Conservation (phyloP, 2,329 filamentous ascomycete species). For the Aspergillus sp. region DNA sequence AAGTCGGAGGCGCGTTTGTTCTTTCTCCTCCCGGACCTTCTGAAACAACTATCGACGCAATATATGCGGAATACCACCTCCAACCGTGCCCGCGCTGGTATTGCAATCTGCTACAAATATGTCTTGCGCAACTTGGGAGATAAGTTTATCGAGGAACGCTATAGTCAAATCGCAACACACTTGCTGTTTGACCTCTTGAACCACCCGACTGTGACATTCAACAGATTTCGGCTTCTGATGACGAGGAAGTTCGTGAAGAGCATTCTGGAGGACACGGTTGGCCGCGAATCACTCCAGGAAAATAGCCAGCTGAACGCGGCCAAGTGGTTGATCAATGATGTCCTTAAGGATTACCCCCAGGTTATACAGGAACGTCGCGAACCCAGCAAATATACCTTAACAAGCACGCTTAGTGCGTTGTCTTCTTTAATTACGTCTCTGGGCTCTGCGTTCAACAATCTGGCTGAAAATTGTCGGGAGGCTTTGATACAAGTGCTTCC, state of each 20-base stretch:
- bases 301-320: constrained; percentile 79
- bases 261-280: constrained; percentile 75
- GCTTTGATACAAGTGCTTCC: constrained; percentile 81
- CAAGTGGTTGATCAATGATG: constrained; percentile 71
- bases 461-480: constrained; percentile 79
- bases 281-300: constrained; percentile 74
- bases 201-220: constrained; percentile 65
- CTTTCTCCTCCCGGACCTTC: constrained; percentile 67
- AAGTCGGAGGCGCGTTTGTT: constrained; percentile 63
- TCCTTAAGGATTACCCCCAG: constrained; percentile 92
- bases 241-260: constrained; percentile 77
- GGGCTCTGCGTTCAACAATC: constrained; percentile 68
- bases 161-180: constrained; percentile 70
- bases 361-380: constrained; percentile 78
- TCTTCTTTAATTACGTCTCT: constrained; percentile 69
- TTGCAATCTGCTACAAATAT: constrained; percentile 80
- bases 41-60: constrained; percentile 69
- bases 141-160: constrained; percentile 73
- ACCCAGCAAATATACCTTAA: constrained; percentile 77
- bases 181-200: constrained; percentile 73
- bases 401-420: constrained; percentile 69
- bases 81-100: constrained; percentile 70
- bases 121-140: constrained; percentile 72
- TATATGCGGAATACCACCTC: constrained; percentile 72
- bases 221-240: constrained; percentile 78